These are phyloP conservation scores for Viola odorata DNA, from an alignment of 345 rosid species.

Conservation along the genomic window DNA sequence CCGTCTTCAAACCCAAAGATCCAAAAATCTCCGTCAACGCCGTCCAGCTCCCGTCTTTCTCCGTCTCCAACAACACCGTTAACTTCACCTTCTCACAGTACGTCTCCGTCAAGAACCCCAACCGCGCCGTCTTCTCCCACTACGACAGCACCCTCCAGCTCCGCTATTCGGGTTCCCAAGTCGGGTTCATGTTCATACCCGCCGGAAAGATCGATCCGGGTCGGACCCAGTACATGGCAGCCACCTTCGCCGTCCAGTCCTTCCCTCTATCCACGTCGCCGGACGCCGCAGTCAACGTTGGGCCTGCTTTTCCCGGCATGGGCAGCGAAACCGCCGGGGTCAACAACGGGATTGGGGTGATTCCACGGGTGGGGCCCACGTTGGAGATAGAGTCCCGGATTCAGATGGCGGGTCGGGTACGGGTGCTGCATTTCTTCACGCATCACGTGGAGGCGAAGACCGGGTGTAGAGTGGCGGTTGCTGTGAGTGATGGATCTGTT, in stretches of 20 bases:
- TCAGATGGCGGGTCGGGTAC: slow-evolving; percentile 77
- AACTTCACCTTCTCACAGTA: slow-evolving; percentile 89
- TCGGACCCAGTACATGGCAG: slow-evolving; percentile 83
- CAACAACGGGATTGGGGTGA: slow-evolving; percentile 29
- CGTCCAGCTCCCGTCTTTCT: slow-evolving; percentile 91
- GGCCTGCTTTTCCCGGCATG: slow-evolving; percentile 17
- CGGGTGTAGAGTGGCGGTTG: slow-evolving; percentile 61
- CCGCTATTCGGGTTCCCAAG: slow-evolving; percentile 72
- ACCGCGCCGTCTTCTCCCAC: slow-evolving; percentile 82
- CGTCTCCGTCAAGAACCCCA: slow-evolving; percentile 79
- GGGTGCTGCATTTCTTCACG: slow-evolving; percentile 71
- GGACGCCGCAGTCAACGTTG: slow-evolving; percentile 24
- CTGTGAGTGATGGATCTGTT: slow-evolving; percentile 80
- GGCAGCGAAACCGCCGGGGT: slow-evolving; percentile 12
- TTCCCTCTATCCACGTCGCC: slow-evolving; percentile 42
- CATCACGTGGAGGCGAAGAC: slow-evolving; percentile 69
- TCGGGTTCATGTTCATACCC: slow-evolving; percentile 97
- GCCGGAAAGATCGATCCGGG: slow-evolving; percentile 86
- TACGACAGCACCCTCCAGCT: slow-evolving; percentile 92
- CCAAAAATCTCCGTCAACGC: slow-evolving; percentile 82
- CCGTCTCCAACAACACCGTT: slow-evolving; percentile 74
- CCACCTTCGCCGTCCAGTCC: slow-evolving; percentile 81
- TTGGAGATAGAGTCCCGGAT: slow-evolving; percentile 79
- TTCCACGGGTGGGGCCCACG: slow-evolving; percentile 64
- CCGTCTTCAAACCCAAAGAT: slow-evolving; percentile 82